phyloP scores from a whole-genome alignment of 2,329 filamentous ascomycete genomes.

The Cytospora schulzeri region DNA sequence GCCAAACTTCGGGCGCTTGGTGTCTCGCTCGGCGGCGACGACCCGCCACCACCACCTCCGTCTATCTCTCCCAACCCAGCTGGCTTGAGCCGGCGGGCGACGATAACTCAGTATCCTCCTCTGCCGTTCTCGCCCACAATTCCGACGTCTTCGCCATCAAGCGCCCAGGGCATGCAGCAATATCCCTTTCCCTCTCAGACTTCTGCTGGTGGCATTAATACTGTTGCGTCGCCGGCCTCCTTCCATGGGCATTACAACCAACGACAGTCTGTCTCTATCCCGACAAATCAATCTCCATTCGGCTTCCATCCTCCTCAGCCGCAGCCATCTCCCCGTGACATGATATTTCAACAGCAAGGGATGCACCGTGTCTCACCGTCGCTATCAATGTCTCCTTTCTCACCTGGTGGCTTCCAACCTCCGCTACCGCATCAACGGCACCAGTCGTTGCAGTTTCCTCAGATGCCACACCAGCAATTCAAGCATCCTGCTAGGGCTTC shows the following conservation, averaged over 20 bases:
- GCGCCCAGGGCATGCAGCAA: constrained; percentile 61
- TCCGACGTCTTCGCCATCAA: constrained; percentile 75
- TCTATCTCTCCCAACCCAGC: constrained; percentile 69
- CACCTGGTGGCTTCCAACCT: constrained; percentile 51
- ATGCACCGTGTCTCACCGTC: constrained; percentile 66
- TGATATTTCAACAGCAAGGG: constrained; percentile 55
- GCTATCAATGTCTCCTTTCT: constrained; percentile 61
- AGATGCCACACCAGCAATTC: constrained; percentile 59
- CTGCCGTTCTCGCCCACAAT: constrained; percentile 83
- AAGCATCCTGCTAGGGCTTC: constrained; percentile 59
- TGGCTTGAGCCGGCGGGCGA: constrained; percentile 67
- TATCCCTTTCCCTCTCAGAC: constrained; percentile 63
- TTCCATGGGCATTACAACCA: constrained; percentile 69
- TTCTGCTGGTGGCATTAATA: constrained; percentile 55
- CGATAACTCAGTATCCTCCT: constrained; percentile 69
- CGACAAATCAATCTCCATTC: constrained; percentile 43
- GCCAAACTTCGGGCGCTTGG: constrained; percentile 91
- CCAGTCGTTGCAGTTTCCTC: constrained; percentile 60
- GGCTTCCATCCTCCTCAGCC: constrained; percentile 65
- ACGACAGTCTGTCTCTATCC: constrained; percentile 71
- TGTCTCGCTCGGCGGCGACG: constrained; percentile 77
- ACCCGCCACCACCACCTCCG: constrained; percentile 58
- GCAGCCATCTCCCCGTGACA: constrained; percentile 60
- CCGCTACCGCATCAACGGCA: constrained; percentile 57
- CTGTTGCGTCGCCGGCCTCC: constrained; percentile 72